Conservation (phyloP, 805 yeast genomes). For the Teunomyces gatunensis region DNA sequence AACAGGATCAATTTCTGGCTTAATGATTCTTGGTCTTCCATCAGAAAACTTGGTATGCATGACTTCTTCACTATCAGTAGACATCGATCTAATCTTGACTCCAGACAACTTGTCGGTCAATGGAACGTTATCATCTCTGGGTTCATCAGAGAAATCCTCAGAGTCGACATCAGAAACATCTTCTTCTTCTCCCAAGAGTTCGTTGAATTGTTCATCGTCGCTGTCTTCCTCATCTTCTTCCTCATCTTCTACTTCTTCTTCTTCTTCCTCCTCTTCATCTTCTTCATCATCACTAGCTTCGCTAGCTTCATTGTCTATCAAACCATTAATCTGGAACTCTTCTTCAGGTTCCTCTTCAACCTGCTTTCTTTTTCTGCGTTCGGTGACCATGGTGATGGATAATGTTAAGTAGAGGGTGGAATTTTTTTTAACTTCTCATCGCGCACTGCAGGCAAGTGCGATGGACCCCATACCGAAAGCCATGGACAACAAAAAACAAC, state of each 20-base stretch:
- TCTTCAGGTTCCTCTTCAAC: constrained; percentile 28
- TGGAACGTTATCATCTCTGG: constrained; percentile 48
- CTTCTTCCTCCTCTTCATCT: constrained; percentile 23
- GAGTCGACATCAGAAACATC: constrained; percentile 41
- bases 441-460: constrained; percentile 1
- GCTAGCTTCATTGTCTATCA: constrained; percentile 42
- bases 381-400: constrained; percentile 3
- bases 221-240: constrained; percentile 27
- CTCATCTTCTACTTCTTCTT: constrained; percentile 10
- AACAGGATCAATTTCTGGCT: constrained; percentile 91
- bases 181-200: constrained; percentile 56
- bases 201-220: constrained; percentile 64
- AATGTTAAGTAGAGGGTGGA: background rate
- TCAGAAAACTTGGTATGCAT: constrained; percentile 59
- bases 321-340: constrained; percentile 34
- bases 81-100: constrained; percentile 49
- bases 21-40: constrained; percentile 73
- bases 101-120: constrained; percentile 56
- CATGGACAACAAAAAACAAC: background rate
- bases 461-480: constrained; percentile 4
- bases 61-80: constrained; percentile 30
- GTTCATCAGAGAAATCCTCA: constrained; percentile 52
- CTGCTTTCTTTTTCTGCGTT: constrained; percentile 13
- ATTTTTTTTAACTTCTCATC: constrained; percentile 4
- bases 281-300: constrained; percentile 36